Evolutionary conservation across 208 protist genomes (phyloP), one percentile per base, ranked within the genome.

Genomic region (Crithidia mellificae): DNA sequence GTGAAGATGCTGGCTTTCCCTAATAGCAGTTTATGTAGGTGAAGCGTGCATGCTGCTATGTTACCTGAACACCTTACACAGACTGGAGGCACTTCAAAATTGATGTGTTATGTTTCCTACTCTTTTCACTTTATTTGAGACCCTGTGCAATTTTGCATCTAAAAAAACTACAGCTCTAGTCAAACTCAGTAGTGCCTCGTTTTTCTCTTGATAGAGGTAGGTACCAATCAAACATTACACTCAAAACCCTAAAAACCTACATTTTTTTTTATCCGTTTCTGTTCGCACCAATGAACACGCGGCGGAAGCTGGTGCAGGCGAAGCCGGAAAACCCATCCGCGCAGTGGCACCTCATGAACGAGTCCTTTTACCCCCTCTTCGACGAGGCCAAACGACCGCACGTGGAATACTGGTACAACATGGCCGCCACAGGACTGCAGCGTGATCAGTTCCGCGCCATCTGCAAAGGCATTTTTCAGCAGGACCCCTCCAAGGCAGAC

Each of bases 331-430:
- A 68, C 11, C 80, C 85, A 12, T 93, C 87, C 15, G 73, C 61
- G 12, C 68, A 64, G 20, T 96, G 88, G 87, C 91, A 96, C 64
- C 62, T 93, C n/a, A 91, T 96, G 82, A 72, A 85, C 67, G 91
- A 93, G 66, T 54, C 74, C 30, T 96, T 92, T 59, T 63, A 85
- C 47, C 64, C 70, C 9, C 69, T 94, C 41, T 94, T 96, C 69
- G 59, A 76, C 1, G 36, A 77, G 0, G 61, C 74, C 25, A 55
- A 44, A 24, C 74, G 72, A 6, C 65, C 81, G 41, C 81, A 79
- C 30, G 78, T 96, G 12, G 86, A 96, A 80, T 85, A 85, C 56
- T 96, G 91, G 88, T 96, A 96, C 74, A 96, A 96, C 77, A 85
- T 89, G 64, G 71, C 53, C 22, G 91, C 91, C 30, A 85, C 85